Evolutionary conservation across 805 yeast species (phyloP), one percentile per base, ranked within the genome.

Genomic region (Yamadazyma takamatsuzukensis): DNA sequence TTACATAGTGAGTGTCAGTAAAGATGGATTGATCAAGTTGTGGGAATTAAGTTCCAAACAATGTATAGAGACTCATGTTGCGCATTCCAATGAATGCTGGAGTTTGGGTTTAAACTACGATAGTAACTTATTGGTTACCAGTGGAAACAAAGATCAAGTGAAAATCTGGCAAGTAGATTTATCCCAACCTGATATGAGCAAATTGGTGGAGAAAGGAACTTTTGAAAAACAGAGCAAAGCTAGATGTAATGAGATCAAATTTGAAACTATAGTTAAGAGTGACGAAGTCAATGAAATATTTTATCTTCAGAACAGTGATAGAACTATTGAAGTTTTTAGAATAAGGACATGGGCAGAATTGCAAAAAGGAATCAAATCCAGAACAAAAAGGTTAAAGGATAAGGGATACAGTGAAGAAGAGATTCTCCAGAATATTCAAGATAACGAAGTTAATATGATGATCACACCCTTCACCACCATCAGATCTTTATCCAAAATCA

Each of bases 11-110:
- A 78, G 88, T 44, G 78, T 81, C 0, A 75, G 94, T 2, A 89
- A 88, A 51, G 99, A 93, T 54, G 97, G 97, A 0, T 64, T 88
- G 30, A 70, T 93, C 45, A 93, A 93, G 54, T 59, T 93, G 21
- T 93, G 99, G 99, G 97, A 93, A 51, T 60, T 93, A 46, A 82
- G 80, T 48, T 64, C 93, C 4, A 87, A 84, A 53, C 95, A 87
- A 54, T 86, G 97, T 59, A 67, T 88, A 4, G 99, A 93, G 54
- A 89, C 97, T 1, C 97, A 89, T 54, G 78, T 88, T 40, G 96
- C 97, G 0, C 96, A 87, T 54, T 71, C 83, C 15, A 89, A 90
- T 37, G 97, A 93, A 57, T 86, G 96, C 62, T 93, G 97, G 97
- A 67, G 84, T 3, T 56, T 88, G 49, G 83, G 76, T 3, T 53